Base-by-base conservation (phyloP, 148 eudicot species). In the Gaultheria prostrata region DNA sequence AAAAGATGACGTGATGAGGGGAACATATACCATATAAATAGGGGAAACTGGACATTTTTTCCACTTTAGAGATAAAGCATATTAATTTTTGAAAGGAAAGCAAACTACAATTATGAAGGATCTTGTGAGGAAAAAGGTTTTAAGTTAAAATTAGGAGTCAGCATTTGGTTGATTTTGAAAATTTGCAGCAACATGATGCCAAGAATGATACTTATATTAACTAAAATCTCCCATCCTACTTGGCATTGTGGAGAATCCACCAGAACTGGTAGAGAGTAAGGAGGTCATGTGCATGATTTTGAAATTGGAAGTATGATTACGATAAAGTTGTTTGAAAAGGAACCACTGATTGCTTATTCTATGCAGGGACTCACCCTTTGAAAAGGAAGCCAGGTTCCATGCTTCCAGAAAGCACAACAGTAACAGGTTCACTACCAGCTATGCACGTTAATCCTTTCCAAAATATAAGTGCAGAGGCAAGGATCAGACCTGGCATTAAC, bases 301-400 rank as follows among this genome's bases (percentile, higher is more conserved):
- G 57, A 20, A 57, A 57, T 57, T 20, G 63, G 63, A 57, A 57
- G 20, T 57, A 21, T 9, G 21, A n/a, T 30, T 53, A 24, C 53
- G 14, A 54, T 74, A 43, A 53, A 70, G 21, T 45, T 10, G 43
- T 35, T 9, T 59, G 14, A 17, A 65, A 83, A 51, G 63, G 33
- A 21, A 32, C 6, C 53, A 67, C 20, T 15, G 48, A 50, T 2
- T 51, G 7, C 18, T 43, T 39, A 51, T 21, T 78, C 65, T 14
- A 1, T 2, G 0, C 30, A 10, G 13, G 51, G 17, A 61, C 88
- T 57, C 79, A 93, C 95, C 89, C 92, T 90, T 84, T 86, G 82
- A n/a, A n/a, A n/a, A n/a, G n/a, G 71, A 94, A 92, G 50, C 94
- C 98, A 70, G 98, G 98, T 84, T 94, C 98, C 98, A 92, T 94